Evolutionary conservation across 2,329 filamentous ascomycete species (phyloP), one percentile per base, ranked within the genome.

Genomic region (Helotiales sp.): DNA sequence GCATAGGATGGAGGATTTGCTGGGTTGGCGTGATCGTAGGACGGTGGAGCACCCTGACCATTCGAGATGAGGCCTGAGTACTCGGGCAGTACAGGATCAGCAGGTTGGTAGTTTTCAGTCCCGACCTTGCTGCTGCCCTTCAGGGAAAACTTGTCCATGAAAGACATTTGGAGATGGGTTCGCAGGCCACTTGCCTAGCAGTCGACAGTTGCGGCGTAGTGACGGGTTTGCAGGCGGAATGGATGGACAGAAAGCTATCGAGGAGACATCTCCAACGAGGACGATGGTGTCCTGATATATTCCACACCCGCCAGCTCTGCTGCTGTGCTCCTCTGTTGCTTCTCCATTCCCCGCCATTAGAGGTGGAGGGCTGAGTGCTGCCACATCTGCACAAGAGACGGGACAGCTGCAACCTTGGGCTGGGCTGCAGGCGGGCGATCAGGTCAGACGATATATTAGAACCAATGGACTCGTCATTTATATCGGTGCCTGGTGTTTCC

Each of bases 1-100:
- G 69, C 57, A 52, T 75, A 74, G 24, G 66, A 62, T 2, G 73
- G 74, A 10, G 69, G 70, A 20, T 50, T 34, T 52, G 20, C n/a
- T n/a, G 59, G 13, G 28, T n/a, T 37, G 6, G 45, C 26, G 6
- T 22, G 28, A 34, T 37, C 45, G 30, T 61, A 61, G 43, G 59
- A 37, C 17, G 59, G 59, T 10, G 58, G 58, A 34, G 45, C 43
- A 24, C 32, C 47, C 13, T 11, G 50, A 57, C 32, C 69, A 67
- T 32, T 66, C 54, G 45, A 43, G 34, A 15, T 24, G 37, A 52
- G 28, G n/a, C 43, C 45, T 30, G 63, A 20, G 20, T 57, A 60
- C 30, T 45, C 54, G 30, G 22, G 64, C 30, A 24, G 40, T 28
- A 49, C n/a, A 40, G n/a, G 65, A 8, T 43, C 52, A 28, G 22